phyloP scores from a whole-genome alignment of 179 eudicot genomes.

The Beta lomatogona region DNA sequence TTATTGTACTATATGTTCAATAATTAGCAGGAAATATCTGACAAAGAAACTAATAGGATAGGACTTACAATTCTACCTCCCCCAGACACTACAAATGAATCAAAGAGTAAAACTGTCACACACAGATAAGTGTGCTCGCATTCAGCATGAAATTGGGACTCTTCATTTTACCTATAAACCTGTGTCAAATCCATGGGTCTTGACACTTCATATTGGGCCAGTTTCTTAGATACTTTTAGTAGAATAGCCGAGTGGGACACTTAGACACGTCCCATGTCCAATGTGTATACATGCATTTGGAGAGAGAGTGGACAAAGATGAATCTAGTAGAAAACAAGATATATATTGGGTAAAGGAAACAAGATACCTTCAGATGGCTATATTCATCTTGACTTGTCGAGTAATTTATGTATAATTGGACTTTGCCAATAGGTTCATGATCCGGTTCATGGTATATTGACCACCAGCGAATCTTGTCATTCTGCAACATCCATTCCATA shows the following conservation, averaged over 20 bases:
- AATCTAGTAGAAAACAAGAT: not conserved
- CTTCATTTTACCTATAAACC: too few relatives aligned
- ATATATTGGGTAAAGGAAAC: not conserved
- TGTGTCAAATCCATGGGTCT: too few relatives aligned
- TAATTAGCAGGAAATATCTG: not conserved
- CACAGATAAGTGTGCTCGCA: too few relatives aligned
- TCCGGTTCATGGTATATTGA: constrained; percentile 70
- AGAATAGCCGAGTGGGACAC: too few relatives aligned
- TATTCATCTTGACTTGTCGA: constrained; percentile 65
- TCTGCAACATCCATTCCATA: constrained; percentile 50
- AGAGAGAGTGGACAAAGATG: not conserved
- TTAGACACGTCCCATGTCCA: too few relatives aligned
- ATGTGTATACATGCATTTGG: not conserved
- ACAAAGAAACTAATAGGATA: not conserved
- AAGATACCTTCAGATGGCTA: constrained; percentile 70
- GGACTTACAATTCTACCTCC: not conserved
- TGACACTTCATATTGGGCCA: too few relatives aligned
- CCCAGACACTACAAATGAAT: not conserved
- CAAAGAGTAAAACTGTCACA: not conserved
- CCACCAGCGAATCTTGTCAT: constrained; percentile 84
- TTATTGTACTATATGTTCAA: not conserved
- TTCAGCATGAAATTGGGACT: too few relatives aligned
- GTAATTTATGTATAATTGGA: constrained; percentile 62
- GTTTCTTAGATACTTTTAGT: too few relatives aligned
- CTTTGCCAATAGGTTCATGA: constrained; percentile 79